Conservation (phyloP, 2,329 filamentous ascomycete species). For the Thielaviopsis populi region DNA sequence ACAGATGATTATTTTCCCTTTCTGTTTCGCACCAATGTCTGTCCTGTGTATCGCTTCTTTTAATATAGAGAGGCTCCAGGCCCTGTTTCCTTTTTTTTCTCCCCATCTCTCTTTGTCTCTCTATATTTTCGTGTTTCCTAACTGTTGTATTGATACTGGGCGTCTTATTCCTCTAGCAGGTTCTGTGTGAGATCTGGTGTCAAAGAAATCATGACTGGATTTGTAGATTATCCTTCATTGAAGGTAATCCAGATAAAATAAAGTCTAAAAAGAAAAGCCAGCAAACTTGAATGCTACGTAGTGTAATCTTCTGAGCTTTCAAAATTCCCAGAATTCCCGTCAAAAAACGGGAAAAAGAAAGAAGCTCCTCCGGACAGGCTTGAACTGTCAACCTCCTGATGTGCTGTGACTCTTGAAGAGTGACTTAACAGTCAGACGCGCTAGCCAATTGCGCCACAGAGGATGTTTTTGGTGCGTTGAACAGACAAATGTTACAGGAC, state of each 20-base stretch:
- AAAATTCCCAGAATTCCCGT: not conserved
- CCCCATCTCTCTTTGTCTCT: not conserved
- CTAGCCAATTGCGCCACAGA: constrained; percentile 39
- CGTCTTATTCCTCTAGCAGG: no score
- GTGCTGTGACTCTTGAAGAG: not conserved
- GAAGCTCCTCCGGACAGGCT: constrained; percentile 14
- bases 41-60: constrained; percentile 3
- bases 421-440: constrained; percentile 40
- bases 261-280: no score
- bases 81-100: not conserved
- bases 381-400: constrained; percentile 13
- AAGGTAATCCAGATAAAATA: no score
- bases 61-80: constrained; percentile 1
- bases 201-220: no score
- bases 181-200: no score
- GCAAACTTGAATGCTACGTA: not conserved
- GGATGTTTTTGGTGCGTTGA: constrained; percentile 6
- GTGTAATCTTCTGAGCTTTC: no score
- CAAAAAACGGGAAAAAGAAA: not conserved
- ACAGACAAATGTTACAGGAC: no score
- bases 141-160: no score
- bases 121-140: not conserved
- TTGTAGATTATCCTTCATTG: no score
- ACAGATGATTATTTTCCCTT: not conserved
- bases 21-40: not conserved